These are phyloP conservation scores for Candida succiphila DNA, from an alignment of 805 yeast genomes.

Conservation along the genomic window DNA sequence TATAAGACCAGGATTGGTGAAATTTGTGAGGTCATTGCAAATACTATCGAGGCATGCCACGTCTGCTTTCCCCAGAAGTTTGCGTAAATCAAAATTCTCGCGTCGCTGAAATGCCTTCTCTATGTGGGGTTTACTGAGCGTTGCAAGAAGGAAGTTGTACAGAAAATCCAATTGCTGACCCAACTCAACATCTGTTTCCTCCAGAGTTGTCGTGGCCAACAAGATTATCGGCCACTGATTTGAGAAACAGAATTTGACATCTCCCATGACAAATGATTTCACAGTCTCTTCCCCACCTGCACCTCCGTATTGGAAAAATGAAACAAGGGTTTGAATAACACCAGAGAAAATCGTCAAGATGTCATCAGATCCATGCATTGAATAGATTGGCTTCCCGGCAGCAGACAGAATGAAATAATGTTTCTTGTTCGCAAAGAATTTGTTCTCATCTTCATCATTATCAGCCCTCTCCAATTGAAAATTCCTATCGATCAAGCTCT, in stretches of 20 bases:
- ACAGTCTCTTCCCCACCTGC: constrained; percentile 25
- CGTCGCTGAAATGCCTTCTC: constrained; percentile 56
- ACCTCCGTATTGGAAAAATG: constrained; percentile 46
- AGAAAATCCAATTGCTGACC: constrained; percentile 59
- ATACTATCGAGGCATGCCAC: constrained; percentile 59
- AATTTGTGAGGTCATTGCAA: constrained; percentile 37
- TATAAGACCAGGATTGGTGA: constrained; percentile 47
- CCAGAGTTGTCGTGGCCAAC: constrained; percentile 53
- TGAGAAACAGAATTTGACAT: constrained; percentile 45
- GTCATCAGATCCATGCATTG: constrained; percentile 65
- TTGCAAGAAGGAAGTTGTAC: constrained; percentile 71
- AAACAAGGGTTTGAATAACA: constrained; percentile 67
- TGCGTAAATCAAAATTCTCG: constrained; percentile 75
- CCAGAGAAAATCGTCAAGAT: constrained; percentile 66
- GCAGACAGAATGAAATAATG: constrained; percentile 72
- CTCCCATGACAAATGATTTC: constrained; percentile 41
- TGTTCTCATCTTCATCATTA: constrained; percentile 14
- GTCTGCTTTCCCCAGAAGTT: constrained; percentile 67
- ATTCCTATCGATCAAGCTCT: constrained; percentile 3
- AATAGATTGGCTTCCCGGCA: constrained; percentile 85
- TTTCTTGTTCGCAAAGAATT: constrained; percentile 33
- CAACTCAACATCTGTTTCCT: constrained; percentile 42
- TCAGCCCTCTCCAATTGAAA: constrained; percentile 17
- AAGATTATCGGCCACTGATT: constrained; percentile 62
- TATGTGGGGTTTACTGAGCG: constrained; percentile 74